A percentile compares a stretch with the other conserved stretches of the same genome.
These are phyloP conservation scores for Kuraishia borneana DNA, from an alignment of 805 yeast species.

Conservation along the genomic window DNA sequence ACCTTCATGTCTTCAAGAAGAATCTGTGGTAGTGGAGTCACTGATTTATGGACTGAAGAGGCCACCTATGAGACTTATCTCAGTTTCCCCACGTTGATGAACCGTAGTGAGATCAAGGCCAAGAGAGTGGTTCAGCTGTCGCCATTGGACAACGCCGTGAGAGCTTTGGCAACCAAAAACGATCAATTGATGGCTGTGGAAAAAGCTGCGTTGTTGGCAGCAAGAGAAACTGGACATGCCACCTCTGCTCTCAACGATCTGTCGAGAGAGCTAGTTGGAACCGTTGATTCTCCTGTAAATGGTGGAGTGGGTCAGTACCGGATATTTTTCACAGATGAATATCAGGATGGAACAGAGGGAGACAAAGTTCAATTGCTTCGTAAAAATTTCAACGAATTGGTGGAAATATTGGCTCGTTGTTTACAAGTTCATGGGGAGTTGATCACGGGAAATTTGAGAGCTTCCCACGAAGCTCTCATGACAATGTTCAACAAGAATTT, in stretches of 20 bases:
- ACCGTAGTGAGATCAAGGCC: constrained; percentile 59
- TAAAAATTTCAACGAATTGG: constrained; percentile 56
- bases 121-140: constrained; percentile 45
- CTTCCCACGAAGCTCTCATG: constrained; percentile 58
- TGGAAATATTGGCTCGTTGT: constrained; percentile 53
- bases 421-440: constrained; percentile 58
- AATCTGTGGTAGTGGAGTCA: constrained; percentile 61
- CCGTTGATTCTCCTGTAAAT: constrained; percentile 86
- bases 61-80: constrained; percentile 63
- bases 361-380: constrained; percentile 19
- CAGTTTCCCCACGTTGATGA: constrained; percentile 82
- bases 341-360: constrained; percentile 11
- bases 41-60: constrained; percentile 85
- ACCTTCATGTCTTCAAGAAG: constrained; percentile 60
- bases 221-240: constrained; percentile 35
- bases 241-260: constrained; percentile 49
- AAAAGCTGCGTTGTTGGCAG: constrained; percentile 45
- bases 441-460: constrained; percentile 41
- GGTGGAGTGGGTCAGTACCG: constrained; percentile 87
- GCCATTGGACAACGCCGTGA: constrained; percentile 77
- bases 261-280: constrained; percentile 66
- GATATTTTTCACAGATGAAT: constrained; percentile 36
- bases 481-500: constrained; percentile 59
- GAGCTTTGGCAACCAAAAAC: constrained; percentile 54
- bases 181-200: constrained; percentile 36